Percentiles rank a stretch among this genome's conserved stretches.
These are phyloP conservation scores for Cucumis melo DNA, from an alignment of 306 rosid species.

Conservation along the genomic window DNA sequence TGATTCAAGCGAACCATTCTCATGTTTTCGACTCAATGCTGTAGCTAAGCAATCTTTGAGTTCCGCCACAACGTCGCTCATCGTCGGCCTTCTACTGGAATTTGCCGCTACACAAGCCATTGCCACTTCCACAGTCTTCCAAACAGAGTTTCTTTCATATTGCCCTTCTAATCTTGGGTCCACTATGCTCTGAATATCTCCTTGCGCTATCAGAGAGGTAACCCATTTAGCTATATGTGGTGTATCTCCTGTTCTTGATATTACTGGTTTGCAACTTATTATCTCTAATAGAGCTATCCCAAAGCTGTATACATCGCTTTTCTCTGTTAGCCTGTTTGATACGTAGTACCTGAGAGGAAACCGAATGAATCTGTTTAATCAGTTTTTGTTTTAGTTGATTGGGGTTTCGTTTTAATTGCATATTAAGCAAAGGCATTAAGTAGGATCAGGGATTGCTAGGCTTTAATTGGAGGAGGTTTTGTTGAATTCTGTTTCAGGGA, in stretches of 20 bases:
- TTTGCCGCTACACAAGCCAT: slow-evolving; percentile 9
- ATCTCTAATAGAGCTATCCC: slow-evolving; percentile 20
- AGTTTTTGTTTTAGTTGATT: not conserved
- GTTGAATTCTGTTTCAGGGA: not conserved
- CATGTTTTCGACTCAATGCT: not conserved
- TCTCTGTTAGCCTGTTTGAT: slow-evolving; percentile 18
- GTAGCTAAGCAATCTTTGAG: slow-evolving; percentile 17
- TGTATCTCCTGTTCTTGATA: not conserved
- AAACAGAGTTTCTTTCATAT: slow-evolving; percentile 11
- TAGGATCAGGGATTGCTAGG: not conserved
- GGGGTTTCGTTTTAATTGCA: not conserved
- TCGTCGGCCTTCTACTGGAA: slow-evolving; percentile 11
- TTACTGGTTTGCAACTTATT: slow-evolving; percentile 8
- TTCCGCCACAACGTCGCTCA: slow-evolving; percentile 14
- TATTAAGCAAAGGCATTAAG: not conserved
- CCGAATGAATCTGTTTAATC: not conserved
- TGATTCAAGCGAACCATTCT: not conserved
- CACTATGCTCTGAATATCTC: slow-evolving; percentile 8
- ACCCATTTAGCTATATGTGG: slow-evolving; percentile 16
- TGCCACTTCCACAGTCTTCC: slow-evolving; percentile 23
- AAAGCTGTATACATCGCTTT: slow-evolving; percentile 20
- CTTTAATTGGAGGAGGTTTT: not conserved
- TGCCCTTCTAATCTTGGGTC: slow-evolving; percentile 13
- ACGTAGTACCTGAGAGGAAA: slow-evolving; percentile 8
- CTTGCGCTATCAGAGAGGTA: not conserved